Conservation (phyloP, 2,329 filamentous ascomycete species). For the Fusarium sarcochroum region DNA sequence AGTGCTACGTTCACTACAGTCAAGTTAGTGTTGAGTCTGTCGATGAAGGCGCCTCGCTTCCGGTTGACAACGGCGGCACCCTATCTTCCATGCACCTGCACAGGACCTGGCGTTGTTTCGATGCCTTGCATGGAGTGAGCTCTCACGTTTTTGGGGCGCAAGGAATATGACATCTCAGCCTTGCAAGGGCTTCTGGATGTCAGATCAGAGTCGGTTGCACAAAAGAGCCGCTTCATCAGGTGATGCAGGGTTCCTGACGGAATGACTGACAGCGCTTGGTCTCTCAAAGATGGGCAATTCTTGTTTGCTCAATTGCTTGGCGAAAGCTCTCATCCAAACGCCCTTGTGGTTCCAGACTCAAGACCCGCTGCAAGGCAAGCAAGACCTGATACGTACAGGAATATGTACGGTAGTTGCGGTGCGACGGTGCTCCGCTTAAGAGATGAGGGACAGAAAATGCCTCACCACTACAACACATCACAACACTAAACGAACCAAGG, state of each 20-base stretch:
- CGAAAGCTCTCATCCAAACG: conserved; percentile 31
- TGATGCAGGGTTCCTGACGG: conserved; percentile 16
- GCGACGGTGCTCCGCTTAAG: conserved; percentile 29
- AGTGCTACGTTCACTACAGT: conserved; percentile 16
- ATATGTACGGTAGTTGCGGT: conserved; percentile 31
- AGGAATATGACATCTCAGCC: conserved; percentile 3
- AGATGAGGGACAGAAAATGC: conserved; percentile 43
- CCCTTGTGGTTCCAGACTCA: conserved; percentile 41
- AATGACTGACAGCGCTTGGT: conserved; percentile 2
- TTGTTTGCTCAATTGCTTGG: conserved; percentile 36
- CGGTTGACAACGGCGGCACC: conserved; percentile 27
- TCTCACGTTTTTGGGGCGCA: conserved; percentile 4
- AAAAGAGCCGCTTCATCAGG: conserved; percentile 16
- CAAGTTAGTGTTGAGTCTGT: conserved; percentile 31
- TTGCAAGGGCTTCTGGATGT: not conserved
- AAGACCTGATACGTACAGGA: conserved; percentile 28
- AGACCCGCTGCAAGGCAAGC: conserved; percentile 34
- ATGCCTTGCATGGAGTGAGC: conserved; percentile 21
- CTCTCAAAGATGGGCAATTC: conserved; percentile 28
- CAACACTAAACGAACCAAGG: not conserved
- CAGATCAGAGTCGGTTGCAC: conserved; percentile 15
- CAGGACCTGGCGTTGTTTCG: conserved; percentile 19
- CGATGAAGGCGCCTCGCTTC: conserved; percentile 11
- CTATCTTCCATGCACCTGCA: conserved; percentile 11
- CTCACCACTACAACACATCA: conserved; percentile 32